phyloP scores from a whole-genome alignment of 108 stramenopile species.

The Mediolabrus comicus region DNA sequence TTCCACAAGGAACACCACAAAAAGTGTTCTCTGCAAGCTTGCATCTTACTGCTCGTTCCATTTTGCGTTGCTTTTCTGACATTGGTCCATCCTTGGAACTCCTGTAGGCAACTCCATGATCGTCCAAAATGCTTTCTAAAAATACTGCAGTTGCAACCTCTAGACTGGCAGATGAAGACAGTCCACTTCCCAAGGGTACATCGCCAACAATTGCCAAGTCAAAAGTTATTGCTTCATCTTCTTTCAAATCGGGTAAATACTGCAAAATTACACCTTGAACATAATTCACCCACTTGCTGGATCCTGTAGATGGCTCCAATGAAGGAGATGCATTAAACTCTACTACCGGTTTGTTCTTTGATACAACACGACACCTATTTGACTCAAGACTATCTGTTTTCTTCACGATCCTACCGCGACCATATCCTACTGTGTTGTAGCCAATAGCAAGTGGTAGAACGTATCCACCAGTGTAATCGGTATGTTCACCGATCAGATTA shows the following conservation, averaged over 20 bases:
- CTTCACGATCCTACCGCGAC: conserved; percentile 49
- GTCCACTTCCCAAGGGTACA: conserved; percentile 91
- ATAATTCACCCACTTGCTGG: conserved; percentile 84
- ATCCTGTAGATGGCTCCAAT: conserved; percentile 41
- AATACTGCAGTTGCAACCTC: conserved; percentile 82
- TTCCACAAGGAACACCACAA: conserved; percentile 31
- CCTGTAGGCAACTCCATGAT: conserved; percentile 50
- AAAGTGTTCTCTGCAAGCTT: conserved; percentile 93
- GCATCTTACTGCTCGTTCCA: conserved; percentile 76
- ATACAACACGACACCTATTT: conserved; percentile 53
- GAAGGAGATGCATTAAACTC: conserved; percentile 45
- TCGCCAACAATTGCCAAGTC: conserved; percentile 73
- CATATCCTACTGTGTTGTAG: conserved; percentile 71
- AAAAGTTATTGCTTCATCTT: conserved; percentile 39
- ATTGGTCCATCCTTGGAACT: conserved; percentile 28
- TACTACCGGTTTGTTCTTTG: conserved; percentile 37
- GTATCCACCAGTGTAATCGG: conserved; percentile 96
- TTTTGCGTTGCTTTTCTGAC: conserved; percentile 28
- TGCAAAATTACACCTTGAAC: conserved; percentile 87
- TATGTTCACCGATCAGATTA: conserved; percentile 95
- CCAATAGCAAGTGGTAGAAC: conserved; percentile 92
- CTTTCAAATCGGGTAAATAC: conserved; percentile 76
- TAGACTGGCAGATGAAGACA: conserved; percentile 73
- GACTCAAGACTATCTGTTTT: neutral
- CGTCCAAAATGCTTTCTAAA: conserved; percentile 61